Conservation (phyloP, 345 rosid genomes). For the Bruguiera sexangula region DNA sequence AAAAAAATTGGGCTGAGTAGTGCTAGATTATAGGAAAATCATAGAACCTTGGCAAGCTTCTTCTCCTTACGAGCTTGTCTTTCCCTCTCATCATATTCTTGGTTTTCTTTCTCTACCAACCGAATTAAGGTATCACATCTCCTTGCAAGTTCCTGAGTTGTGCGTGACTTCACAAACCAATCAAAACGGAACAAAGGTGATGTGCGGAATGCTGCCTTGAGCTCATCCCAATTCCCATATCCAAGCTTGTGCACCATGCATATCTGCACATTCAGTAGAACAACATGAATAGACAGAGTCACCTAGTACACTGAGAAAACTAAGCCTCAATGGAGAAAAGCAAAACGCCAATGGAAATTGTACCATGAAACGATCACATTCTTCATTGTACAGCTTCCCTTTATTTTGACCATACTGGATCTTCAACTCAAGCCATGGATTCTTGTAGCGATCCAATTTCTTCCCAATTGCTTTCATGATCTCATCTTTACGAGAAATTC, state of each 20-base stretch:
- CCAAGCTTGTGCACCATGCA: constrained; percentile 99
- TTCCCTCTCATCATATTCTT: constrained; percentile 92
- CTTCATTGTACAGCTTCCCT: constrained; percentile 96
- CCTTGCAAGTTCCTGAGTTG: constrained; percentile 90
- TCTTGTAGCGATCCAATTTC: constrained; percentile 96
- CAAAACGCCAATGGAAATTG: neutral
- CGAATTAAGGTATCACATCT: constrained; percentile 94
- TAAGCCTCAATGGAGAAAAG: neutral
- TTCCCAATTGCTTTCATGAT: constrained; percentile 98
- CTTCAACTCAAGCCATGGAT: constrained; percentile 97
- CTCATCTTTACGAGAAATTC: constrained; percentile 94
- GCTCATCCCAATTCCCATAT: constrained; percentile 98
- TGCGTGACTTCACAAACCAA: constrained; percentile 96
- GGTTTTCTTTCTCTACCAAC: constrained; percentile 98
- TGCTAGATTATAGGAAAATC: neutral
- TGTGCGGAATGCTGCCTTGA: constrained; percentile 83
- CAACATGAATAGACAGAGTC: neutral
- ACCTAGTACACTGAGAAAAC: neutral
- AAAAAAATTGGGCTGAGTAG: too few species aligned
- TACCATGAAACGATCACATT: constrained; percentile 93
- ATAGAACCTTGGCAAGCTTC: constrained; percentile 84
- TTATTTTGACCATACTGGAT: constrained; percentile 97
- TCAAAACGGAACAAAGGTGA: constrained; percentile 84
- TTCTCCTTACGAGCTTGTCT: constrained; percentile 97
- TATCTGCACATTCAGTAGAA: constrained; percentile 42